Evolutionary conservation across 176 grass and related monocot species (phyloP).

Genomic region (Paspalum vaginatum): DNA sequence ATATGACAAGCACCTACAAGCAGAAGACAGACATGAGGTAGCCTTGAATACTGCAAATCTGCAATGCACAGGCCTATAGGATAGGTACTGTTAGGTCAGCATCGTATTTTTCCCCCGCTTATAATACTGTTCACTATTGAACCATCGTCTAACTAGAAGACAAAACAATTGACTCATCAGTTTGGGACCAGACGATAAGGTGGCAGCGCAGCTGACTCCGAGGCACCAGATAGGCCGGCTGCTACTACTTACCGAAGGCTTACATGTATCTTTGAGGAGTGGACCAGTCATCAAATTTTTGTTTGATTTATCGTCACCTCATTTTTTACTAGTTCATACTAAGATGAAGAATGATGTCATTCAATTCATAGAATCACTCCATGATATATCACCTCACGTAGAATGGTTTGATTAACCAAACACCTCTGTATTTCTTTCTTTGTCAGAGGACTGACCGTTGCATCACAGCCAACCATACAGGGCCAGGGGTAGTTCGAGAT

Average conservation of each 20-base stretch:
- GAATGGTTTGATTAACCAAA: too few relatives aligned
- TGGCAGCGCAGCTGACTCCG: slow-evolving; percentile 8
- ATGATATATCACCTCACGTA: too few relatives aligned
- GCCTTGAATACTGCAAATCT: background rate
- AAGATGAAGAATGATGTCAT: too few relatives aligned
- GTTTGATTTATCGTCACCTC: too few relatives aligned
- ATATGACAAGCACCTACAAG: slow-evolving; percentile 61
- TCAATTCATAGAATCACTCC: too few relatives aligned
- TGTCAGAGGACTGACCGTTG: background rate
- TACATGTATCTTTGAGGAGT: too few relatives aligned
- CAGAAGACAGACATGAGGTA: background rate
- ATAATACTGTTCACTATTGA: background rate
- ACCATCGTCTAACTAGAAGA: background rate
- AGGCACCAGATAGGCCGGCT: background rate
- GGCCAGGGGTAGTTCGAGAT: background rate
- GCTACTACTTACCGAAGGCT: background rate
- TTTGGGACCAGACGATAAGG: background rate
- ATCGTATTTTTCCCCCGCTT: background rate
- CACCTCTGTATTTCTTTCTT: too few relatives aligned
- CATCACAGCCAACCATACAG: background rate
- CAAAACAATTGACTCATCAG: background rate
- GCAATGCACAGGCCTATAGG: background rate
- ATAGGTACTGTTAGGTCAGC: slow-evolving; percentile 1
- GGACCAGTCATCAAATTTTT: too few relatives aligned
- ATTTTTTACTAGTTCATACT: too few relatives aligned